Evolutionary conservation across 108 stramenopile species (phyloP).

Genomic region (Parietichytrium sp.): DNA sequence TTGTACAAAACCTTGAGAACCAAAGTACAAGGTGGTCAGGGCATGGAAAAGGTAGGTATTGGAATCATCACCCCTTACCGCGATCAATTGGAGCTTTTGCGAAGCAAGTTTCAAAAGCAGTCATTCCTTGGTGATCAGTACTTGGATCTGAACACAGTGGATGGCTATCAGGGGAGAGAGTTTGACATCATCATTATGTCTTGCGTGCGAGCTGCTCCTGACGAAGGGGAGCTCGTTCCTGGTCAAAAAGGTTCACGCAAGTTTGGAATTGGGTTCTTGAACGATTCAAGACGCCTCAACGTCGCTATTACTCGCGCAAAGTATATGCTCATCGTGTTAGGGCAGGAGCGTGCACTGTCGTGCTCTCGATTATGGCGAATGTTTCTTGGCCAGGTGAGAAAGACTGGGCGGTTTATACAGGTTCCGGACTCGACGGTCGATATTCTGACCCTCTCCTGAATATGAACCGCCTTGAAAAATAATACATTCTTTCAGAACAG

Average conservation of each 20-base stretch:
- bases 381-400: slow-evolving; percentile 37
- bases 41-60: slow-evolving; percentile 48
- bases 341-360: slow-evolving; percentile 42
- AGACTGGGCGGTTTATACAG: neutral
- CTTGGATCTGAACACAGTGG: slow-evolving; percentile 85
- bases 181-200: slow-evolving; percentile 87
- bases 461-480: too few species aligned
- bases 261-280: slow-evolving; percentile 58
- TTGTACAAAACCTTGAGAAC: slow-evolving; percentile 44
- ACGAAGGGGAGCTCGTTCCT: too few species aligned
- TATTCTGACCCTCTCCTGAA: too few species aligned
- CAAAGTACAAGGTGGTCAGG: neutral
- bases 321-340: slow-evolving; percentile 59
- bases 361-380: neutral
- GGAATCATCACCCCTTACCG: slow-evolving; percentile 87
- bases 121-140: too few species aligned
- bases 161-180: slow-evolving; percentile 90
- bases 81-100: slow-evolving; percentile 73
- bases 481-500: too few species aligned
- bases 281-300: slow-evolving; percentile 66
- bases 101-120: slow-evolving; percentile 22
- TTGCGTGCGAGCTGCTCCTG: slow-evolving; percentile 69
- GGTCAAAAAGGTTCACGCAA: neutral
- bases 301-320: slow-evolving; percentile 67
- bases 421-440: too few species aligned